A percentile compares a stretch with the other conserved stretches of the same genome.
phyloP scores from a whole-genome alignment of 139 green algal genomes.

The Coccomyxa sp. region DNA sequence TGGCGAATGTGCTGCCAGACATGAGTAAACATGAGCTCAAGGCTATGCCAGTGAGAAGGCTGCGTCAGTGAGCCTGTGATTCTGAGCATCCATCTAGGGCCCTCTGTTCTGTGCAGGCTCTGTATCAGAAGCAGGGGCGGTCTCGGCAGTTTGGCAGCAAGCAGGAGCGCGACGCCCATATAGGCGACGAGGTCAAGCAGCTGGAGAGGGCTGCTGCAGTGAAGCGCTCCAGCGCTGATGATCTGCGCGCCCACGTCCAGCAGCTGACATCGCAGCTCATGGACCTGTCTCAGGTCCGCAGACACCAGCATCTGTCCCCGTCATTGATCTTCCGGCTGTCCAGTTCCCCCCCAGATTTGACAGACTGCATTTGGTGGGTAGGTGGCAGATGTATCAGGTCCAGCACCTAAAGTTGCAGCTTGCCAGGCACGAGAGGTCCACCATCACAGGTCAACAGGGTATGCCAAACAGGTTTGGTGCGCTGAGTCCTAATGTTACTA shows the following conservation, averaged over 20 bases:
- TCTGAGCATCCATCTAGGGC: too few relatives aligned
- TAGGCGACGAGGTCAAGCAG: conserved; percentile 55
- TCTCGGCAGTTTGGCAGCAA: conserved; percentile 51
- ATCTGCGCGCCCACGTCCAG: conserved; percentile 17
- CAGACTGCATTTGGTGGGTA: neutral
- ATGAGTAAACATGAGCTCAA: too few relatives aligned
- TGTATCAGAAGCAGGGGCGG: conserved; percentile 78
- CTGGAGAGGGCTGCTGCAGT: conserved; percentile 20
- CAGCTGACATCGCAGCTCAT: conserved; percentile 19
- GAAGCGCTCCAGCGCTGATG: conserved; percentile 15
- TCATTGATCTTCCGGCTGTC: neutral
- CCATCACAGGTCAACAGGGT: too few relatives aligned
- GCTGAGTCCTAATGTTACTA: too few relatives aligned
- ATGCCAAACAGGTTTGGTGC: too few relatives aligned
- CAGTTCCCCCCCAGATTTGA: neutral
- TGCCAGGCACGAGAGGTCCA: too few relatives aligned
- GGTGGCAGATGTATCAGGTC: too few relatives aligned
- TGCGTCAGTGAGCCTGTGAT: too few relatives aligned
- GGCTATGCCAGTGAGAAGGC: too few relatives aligned
- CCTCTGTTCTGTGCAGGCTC: conserved; percentile 18
- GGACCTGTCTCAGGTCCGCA: conserved; percentile 26
- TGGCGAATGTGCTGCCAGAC: too few relatives aligned
- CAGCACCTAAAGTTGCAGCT: too few relatives aligned
- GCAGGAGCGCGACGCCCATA: conserved; percentile 68
- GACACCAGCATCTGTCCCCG: neutral